Conservation (phyloP, 371 early-diverging fungal genomes). For the Mortierella sp. region DNA sequence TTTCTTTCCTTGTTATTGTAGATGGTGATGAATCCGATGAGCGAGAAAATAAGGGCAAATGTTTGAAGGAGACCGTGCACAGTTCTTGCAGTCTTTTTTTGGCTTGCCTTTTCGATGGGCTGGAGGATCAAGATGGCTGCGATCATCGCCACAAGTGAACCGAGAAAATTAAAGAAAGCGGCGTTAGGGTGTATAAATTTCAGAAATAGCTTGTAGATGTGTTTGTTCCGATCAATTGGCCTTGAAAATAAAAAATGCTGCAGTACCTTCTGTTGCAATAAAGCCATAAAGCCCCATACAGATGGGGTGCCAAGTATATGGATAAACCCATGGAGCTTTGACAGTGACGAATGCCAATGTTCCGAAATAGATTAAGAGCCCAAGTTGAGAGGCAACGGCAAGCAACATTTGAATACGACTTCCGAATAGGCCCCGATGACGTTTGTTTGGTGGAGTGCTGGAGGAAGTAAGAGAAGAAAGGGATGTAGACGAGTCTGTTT, state of each 20-base stretch:
- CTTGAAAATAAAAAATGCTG: neutral
- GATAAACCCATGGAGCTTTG: slow-evolving; percentile 54
- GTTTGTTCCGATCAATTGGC: too few species aligned
- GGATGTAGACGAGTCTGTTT: slow-evolving; percentile 4
- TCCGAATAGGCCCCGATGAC: neutral
- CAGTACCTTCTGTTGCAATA: slow-evolving; percentile 49
- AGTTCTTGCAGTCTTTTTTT: slow-evolving; percentile 19
- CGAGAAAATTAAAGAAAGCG: neutral
- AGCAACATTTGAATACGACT: slow-evolving; percentile 28
- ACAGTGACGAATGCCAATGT: slow-evolving; percentile 18
- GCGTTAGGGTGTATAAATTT: neutral
- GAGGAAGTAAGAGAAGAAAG: slow-evolving; percentile 1
- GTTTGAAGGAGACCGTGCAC: slow-evolving; percentile 33
- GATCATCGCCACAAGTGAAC: neutral
- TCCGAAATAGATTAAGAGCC: slow-evolving; percentile 43
- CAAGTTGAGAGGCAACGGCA: slow-evolving; percentile 29
- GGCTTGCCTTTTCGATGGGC: slow-evolving; percentile 23
- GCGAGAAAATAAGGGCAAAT: slow-evolving; percentile 28
- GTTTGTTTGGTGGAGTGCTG: neutral
- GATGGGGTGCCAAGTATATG: slow-evolving; percentile 57
- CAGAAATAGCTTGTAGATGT: too few species aligned
- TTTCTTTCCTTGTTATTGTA: slow-evolving; percentile 37
- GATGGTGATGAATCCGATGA: slow-evolving; percentile 35
- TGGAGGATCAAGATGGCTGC: slow-evolving; percentile 49
- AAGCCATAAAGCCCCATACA: slow-evolving; percentile 55